These are phyloP conservation scores for Marasmius sp. DNA, from an alignment of 1,284 basidiomycete species.

Conservation along the genomic window DNA sequence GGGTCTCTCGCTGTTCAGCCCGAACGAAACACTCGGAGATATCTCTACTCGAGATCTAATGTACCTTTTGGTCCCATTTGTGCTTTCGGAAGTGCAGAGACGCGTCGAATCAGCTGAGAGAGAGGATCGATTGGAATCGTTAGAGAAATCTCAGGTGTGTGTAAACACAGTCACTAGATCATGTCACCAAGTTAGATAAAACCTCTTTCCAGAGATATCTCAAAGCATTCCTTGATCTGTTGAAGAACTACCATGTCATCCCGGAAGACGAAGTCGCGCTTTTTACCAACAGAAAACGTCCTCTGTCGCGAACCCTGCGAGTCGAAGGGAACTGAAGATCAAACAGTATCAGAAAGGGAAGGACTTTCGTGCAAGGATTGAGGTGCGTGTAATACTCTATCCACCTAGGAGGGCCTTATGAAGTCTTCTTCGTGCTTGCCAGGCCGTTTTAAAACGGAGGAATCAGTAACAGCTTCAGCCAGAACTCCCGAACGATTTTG, in stretches of 20 bases:
- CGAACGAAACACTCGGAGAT: constrained; percentile 86
- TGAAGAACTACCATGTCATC: constrained; percentile 74
- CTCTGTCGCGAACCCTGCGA: constrained; percentile 59
- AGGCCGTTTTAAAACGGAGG: constrained; percentile 58
- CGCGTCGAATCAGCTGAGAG: constrained; percentile 60
- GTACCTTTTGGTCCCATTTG: constrained; percentile 79
- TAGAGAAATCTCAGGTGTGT: constrained; percentile 64
- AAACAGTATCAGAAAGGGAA: constrained; percentile 85
- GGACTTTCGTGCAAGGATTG: constrained; percentile 67
- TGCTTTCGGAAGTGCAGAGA: constrained; percentile 71
- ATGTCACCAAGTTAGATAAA: constrained; percentile 15
- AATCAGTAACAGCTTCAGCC: constrained; percentile 36
- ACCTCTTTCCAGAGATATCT: constrained; percentile 53
- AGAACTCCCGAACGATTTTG: constrained; percentile 48
- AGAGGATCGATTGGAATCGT: constrained; percentile 55
- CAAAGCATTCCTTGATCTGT: constrained; percentile 50
- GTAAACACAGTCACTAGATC: constrained; percentile 3
- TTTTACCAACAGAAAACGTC: constrained; percentile 47
- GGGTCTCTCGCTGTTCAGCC: constrained; percentile 76
- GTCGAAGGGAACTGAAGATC: constrained; percentile 83
- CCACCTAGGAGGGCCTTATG: background rate
- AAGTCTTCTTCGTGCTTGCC: constrained; percentile 3
- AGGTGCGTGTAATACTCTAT: constrained; percentile 43
- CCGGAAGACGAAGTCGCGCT: constrained; percentile 60
- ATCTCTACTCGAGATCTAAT: constrained; percentile 79